Evolutionary conservation across 1,284 basidiomycete genomes (phyloP).

Genomic region (Puccinia hordei): DNA sequence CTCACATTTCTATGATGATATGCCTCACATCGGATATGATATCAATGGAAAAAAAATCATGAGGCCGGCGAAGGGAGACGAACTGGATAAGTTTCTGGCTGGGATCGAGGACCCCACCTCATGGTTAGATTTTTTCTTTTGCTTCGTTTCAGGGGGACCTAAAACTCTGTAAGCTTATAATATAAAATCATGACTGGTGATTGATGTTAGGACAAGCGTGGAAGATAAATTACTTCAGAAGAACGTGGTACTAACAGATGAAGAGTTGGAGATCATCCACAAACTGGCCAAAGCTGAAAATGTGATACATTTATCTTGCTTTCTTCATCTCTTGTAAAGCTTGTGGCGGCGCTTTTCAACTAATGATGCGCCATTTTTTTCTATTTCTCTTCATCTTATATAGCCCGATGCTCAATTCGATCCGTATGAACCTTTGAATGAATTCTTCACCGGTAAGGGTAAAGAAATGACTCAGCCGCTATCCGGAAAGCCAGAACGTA

Average conservation of each 20-base stretch:
- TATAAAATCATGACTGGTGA: background rate
- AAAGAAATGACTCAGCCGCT: slow-evolving; percentile 92
- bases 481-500: slow-evolving; percentile 79
- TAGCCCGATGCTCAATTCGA: slow-evolving; percentile 53
- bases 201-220: slow-evolving; percentile 73
- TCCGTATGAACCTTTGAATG: slow-evolving; percentile 83
- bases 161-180: background rate
- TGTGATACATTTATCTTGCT: slow-evolving; percentile 78
- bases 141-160: background rate
- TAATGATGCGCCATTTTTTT: background rate
- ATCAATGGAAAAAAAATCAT: slow-evolving; percentile 92
- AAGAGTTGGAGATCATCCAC: slow-evolving; percentile 93
- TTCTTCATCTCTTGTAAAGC: slow-evolving; percentile 34
- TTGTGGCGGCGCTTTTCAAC: background rate
- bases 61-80: slow-evolving; percentile 91
- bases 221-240: slow-evolving; percentile 85
- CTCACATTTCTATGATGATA: slow-evolving; percentile 98
- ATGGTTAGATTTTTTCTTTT: slow-evolving; percentile 68
- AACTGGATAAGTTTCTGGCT: slow-evolving; percentile 92
- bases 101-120: slow-evolving; percentile 88
- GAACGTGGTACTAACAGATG: slow-evolving; percentile 81
- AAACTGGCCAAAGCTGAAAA: slow-evolving; percentile 86
- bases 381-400: slow-evolving; percentile 34
- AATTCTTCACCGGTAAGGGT: slow-evolving; percentile 97
- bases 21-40: slow-evolving; percentile 98